phyloP scores from a whole-genome alignment of 208 protist species.

The Porcisia deanei region DNA sequence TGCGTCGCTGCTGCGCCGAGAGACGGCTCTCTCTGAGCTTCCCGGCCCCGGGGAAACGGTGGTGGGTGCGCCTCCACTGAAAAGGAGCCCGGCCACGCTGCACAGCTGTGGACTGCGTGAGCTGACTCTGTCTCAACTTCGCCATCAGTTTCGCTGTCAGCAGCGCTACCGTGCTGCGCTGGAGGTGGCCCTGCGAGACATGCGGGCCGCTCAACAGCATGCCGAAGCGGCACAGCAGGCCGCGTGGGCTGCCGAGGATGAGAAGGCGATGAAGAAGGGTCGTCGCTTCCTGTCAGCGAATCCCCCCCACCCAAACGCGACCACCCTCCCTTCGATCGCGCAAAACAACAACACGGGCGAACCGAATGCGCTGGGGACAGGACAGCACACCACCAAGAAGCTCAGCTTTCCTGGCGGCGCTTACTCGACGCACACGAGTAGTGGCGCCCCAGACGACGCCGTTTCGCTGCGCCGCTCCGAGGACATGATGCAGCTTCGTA shows the following conservation, averaged over 20 bases:
- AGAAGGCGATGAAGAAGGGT: conserved; percentile 28
- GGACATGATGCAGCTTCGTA: conserved; percentile 20
- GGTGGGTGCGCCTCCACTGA: not conserved
- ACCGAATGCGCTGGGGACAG: not conserved
- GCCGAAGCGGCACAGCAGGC: conserved; percentile 46
- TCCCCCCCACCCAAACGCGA: not conserved
- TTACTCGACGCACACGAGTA: conserved; percentile 6
- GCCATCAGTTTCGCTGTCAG: conserved; percentile 64
- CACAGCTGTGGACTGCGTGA: conserved; percentile 27
- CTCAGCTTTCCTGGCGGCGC: conserved; percentile 3
- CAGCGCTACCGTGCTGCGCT: conserved; percentile 57
- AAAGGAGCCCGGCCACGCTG: not conserved
- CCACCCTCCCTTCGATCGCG: not conserved
- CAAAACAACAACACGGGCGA: not conserved
- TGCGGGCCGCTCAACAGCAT: conserved; percentile 38
- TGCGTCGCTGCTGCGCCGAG: not conserved
- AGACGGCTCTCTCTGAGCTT: not conserved
- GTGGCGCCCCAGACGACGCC: conserved; percentile 12
- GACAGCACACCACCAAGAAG: conserved; percentile 18
- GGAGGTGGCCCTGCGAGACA: conserved; percentile 35
- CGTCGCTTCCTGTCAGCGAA: conserved; percentile 7
- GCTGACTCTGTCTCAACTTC: conserved; percentile 68
- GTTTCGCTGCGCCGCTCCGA: conserved; percentile 15
- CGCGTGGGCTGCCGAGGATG: conserved; percentile 58
- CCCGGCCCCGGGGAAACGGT: not conserved